Evolutionary conservation across 345 rosid genomes (phyloP).

Genomic region (Sapria himalayana): DNA sequence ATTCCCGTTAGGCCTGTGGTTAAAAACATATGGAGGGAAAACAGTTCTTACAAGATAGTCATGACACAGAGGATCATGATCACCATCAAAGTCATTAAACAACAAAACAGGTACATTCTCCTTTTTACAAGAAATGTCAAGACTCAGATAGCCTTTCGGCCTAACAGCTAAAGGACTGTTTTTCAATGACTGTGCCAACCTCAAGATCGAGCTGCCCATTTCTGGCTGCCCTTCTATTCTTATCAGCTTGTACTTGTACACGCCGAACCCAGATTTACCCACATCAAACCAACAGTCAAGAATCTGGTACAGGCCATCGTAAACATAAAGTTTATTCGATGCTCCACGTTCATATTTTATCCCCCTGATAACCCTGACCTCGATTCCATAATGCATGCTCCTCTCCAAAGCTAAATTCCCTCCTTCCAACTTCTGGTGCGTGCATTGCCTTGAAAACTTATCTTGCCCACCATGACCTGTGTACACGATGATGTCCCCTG

Average conservation of each 20-base stretch:
- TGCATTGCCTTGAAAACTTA: slow-evolving; percentile 35
- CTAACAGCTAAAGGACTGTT: slow-evolving; percentile 32
- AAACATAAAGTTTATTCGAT: slow-evolving; percentile 45
- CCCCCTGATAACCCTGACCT: slow-evolving; percentile 63
- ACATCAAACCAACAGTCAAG: slow-evolving; percentile 73
- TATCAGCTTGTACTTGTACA: slow-evolving; percentile 43
- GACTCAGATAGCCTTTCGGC: slow-evolving; percentile 50
- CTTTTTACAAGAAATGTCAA: slow-evolving; percentile 44
- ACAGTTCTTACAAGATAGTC: slow-evolving; percentile 48
- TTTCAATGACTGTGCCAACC: slow-evolving; percentile 42
- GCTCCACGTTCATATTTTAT: slow-evolving; percentile 33
- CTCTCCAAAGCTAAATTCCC: slow-evolving; percentile 76
- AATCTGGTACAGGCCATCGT: slow-evolving; percentile 75
- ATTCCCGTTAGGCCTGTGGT: slow-evolving; percentile 15
- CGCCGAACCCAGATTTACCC: slow-evolving; percentile 85
- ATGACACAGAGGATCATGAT: slow-evolving; percentile 61
- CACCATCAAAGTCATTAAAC: slow-evolving; percentile 57
- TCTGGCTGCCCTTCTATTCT: slow-evolving; percentile 65
- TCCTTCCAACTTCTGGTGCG: slow-evolving; percentile 66
- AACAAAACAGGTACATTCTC: slow-evolving; percentile 50
- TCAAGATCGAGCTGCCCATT: slow-evolving; percentile 66
- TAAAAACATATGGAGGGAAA: slow-evolving; percentile 32
- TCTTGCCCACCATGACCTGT: slow-evolving; percentile 89
- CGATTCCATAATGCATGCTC: slow-evolving; percentile 61
- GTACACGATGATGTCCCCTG: slow-evolving; percentile 47